phyloP scores from a whole-genome alignment of 805 yeast species.

The Myxozyma melibiosi region DNA sequence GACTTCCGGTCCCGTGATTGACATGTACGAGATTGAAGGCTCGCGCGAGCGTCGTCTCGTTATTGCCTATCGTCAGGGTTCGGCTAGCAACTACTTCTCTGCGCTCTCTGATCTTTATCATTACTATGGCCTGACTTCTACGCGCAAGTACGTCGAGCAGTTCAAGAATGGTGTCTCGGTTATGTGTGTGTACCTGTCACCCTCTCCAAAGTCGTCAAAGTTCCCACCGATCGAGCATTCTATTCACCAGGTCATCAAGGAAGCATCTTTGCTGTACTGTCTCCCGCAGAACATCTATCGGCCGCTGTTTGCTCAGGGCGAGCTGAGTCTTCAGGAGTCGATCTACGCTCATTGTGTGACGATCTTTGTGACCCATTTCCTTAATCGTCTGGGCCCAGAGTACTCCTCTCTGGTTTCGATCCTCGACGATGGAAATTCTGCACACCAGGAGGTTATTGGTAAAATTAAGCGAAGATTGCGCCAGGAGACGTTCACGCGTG shows the following conservation, averaged over 20 bases:
- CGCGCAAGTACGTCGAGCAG: conserved; percentile 92
- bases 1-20: conserved; percentile 74
- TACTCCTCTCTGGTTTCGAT: conserved; percentile 68
- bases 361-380: conserved; percentile 89
- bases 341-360: conserved; percentile 93
- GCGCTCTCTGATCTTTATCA: conserved; percentile 84
- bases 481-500: conserved; percentile 89
- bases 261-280: conserved; percentile 88
- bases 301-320: conserved; percentile 68
- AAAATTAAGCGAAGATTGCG: conserved; percentile 86
- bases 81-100: conserved; percentile 84
- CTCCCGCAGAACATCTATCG: conserved; percentile 85
- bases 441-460: conserved; percentile 73
- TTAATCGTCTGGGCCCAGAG: conserved; percentile 92
- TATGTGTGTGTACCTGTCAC: conserved; percentile 80
- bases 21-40: conserved; percentile 77
- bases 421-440: conserved; percentile 62
- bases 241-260: conserved; percentile 86
- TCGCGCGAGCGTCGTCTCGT: conserved; percentile 83
- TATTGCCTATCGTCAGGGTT: conserved; percentile 80
- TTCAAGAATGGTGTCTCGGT: conserved; percentile 86
- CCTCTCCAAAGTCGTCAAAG: conserved; percentile 44
- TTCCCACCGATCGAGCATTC: conserved; percentile 66
- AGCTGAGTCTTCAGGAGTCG: conserved; percentile 89
- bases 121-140: conserved; percentile 80